Evolutionary conservation across 31 red algal genomes (phyloP).

Genomic region (Odonthalia washingtoniensis): DNA sequence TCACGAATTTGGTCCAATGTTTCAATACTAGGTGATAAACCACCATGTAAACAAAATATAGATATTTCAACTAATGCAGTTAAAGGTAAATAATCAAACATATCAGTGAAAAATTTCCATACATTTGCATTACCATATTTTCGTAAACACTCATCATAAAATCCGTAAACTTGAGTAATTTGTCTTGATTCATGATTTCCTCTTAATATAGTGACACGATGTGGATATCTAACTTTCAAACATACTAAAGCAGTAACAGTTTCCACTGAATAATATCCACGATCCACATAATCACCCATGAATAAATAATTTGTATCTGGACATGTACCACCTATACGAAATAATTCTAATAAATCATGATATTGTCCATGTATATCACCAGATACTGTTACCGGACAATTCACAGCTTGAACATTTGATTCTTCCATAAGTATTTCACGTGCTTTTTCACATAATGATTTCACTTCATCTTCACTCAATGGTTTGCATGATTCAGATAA

Average conservation of each 20-base stretch:
- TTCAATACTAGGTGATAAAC: constrained; percentile 96
- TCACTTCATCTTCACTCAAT: constrained; percentile 90
- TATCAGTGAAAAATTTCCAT: constrained; percentile 99
- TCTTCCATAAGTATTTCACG: constrained; percentile 93
- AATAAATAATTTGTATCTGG: constrained; percentile 99
- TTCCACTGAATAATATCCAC: constrained; percentile 99
- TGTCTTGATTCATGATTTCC: constrained; percentile 98
- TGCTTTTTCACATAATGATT: constrained; percentile 90
- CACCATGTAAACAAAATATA: constrained; percentile 98
- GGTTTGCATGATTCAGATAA: constrained; percentile 92
- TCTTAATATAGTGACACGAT: constrained; percentile 94
- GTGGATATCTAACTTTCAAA: constrained; percentile 95
- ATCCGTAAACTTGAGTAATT: constrained; percentile 99
- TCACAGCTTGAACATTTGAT: constrained; percentile 93
- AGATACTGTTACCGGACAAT: constrained; percentile 95
- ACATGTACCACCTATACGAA: constrained; percentile 94
- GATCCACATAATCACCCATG: constrained; percentile 99
- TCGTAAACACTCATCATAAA: constrained; percentile 99
- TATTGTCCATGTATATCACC: constrained; percentile 99
- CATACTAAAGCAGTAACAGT: constrained; percentile 96
- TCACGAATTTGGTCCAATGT: constrained; percentile 96
- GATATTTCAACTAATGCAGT: constrained; percentile 92
- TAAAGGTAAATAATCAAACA: constrained; percentile 98
- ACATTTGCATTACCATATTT: constrained; percentile 99
- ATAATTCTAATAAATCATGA: constrained; percentile 97